Conservation (phyloP, 2,329 filamentous ascomycete species). For the Epicoccum nigrum region DNA sequence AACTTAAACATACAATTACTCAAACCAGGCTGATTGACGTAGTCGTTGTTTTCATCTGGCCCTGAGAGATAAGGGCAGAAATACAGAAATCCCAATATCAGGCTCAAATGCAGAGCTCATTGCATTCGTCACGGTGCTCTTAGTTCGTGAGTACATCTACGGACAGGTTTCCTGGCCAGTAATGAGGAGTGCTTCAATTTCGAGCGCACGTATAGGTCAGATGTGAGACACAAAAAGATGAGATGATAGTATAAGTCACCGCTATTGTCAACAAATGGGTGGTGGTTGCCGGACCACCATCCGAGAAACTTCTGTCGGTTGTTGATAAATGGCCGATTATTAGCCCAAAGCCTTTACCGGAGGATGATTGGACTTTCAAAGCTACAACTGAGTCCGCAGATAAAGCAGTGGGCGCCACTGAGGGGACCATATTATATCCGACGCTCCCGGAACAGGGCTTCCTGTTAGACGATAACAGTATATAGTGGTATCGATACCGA, state of each 20-base stretch:
- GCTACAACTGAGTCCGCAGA: neutral
- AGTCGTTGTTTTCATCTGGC: neutral
- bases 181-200: neutral
- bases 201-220: neutral
- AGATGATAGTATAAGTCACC: neutral
- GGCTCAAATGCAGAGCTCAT: neutral
- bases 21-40: neutral
- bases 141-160: constrained; percentile 1
- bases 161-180: constrained; percentile 5
- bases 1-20: neutral
- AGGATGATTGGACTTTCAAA: neutral
- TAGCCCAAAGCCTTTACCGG: neutral
- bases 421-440: neutral
- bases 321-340: neutral
- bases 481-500: too few species aligned
- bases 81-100: constrained; percentile 1
- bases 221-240: neutral
- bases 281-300: neutral
- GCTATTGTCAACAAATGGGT: neutral
- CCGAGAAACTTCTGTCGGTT: neutral
- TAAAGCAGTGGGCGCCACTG: neutral
- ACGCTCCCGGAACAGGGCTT: too few species aligned
- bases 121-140: constrained; percentile 10
- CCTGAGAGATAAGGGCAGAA: neutral
- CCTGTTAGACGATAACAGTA: too few species aligned